Conservation (phyloP, 371 early-diverging fungal genomes). For the Blakeslea trispora region DNA sequence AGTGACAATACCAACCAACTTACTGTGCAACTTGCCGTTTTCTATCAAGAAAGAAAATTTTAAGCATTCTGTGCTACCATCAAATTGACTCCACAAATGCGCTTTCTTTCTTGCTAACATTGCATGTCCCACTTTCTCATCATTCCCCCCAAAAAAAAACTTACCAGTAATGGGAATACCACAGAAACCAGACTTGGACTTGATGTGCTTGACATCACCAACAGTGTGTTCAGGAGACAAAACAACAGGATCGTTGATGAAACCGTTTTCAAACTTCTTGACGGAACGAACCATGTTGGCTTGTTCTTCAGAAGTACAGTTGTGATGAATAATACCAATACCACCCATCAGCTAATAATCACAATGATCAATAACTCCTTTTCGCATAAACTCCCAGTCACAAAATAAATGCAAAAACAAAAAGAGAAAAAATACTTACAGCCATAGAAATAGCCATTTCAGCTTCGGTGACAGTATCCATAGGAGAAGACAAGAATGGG, state of each 20-base stretch:
- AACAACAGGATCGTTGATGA: constrained; percentile 93
- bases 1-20: constrained; percentile 95
- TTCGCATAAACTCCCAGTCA: not conserved
- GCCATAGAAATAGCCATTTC: constrained; percentile 98
- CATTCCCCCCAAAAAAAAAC: not conserved
- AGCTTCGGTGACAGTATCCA: constrained; percentile 98
- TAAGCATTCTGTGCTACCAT: not conserved
- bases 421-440: constrained; percentile 50
- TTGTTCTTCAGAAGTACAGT: constrained; percentile 94
- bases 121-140: not conserved
- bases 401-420: too few relatives aligned
- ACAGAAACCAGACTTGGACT: constrained; percentile 88
- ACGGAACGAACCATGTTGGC: constrained; percentile 96
- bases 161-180: constrained; percentile 95
- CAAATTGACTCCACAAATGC: too few relatives aligned
- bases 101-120: too few relatives aligned
- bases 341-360: constrained; percentile 79
- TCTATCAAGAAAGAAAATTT: constrained; percentile 40
- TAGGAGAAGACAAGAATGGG: constrained; percentile 93
- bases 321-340: constrained; percentile 96
- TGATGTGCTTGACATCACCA: constrained; percentile 85
- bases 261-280: constrained; percentile 98
- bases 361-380: not conserved
- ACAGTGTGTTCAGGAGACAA: constrained; percentile 85
- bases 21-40: constrained; percentile 84